Conservation (phyloP, 768 basidiomycete genomes). For the Suillus clintonianus region DNA sequence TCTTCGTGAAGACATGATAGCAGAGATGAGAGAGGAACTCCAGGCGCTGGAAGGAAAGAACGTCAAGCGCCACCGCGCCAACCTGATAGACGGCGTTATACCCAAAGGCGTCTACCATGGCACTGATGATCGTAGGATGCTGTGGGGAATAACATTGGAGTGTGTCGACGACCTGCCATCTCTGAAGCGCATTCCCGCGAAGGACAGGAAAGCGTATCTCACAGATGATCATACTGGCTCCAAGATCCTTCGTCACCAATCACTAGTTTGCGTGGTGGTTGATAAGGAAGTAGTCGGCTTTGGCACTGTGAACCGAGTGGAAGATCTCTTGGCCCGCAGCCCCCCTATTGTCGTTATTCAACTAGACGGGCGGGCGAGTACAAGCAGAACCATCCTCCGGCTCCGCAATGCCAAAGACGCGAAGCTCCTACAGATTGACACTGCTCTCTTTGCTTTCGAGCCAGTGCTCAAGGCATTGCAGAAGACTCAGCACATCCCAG, state of each 20-base stretch:
- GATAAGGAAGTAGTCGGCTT: slow-evolving; percentile 51
- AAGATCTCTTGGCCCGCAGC: slow-evolving; percentile 43
- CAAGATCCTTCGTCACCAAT: slow-evolving; percentile 49
- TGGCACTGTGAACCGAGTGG: slow-evolving; percentile 52
- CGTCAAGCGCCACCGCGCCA: slow-evolving; percentile 37
- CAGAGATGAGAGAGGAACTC: slow-evolving; percentile 53
- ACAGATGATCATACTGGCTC: slow-evolving; percentile 28
- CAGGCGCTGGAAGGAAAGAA: slow-evolving; percentile 38
- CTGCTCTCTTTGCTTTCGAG: slow-evolving; percentile 59
- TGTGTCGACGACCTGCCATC: slow-evolving; percentile 35
- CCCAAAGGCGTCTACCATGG: slow-evolving; percentile 36
- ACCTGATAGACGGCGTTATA: slow-evolving; percentile 35
- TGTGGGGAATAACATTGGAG: slow-evolving; percentile 41
- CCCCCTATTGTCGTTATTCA: slow-evolving; percentile 52
- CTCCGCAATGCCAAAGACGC: slow-evolving; percentile 37
- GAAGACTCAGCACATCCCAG: slow-evolving; percentile 41
- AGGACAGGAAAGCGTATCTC: slow-evolving; percentile 37
- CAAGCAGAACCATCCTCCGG: slow-evolving; percentile 35
- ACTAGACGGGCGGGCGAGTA: slow-evolving; percentile 44
- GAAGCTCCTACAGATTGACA: slow-evolving; percentile 55
- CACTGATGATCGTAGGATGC: slow-evolving; percentile 17
- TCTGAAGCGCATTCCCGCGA: slow-evolving; percentile 26
- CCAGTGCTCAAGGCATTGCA: slow-evolving; percentile 56
- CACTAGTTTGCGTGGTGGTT: slow-evolving; percentile 48
- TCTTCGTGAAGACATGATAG: slow-evolving; percentile 56